Evolutionary conservation across 352 stramenopile species (phyloP).

Genomic region (Phytophthora aleatoria): DNA sequence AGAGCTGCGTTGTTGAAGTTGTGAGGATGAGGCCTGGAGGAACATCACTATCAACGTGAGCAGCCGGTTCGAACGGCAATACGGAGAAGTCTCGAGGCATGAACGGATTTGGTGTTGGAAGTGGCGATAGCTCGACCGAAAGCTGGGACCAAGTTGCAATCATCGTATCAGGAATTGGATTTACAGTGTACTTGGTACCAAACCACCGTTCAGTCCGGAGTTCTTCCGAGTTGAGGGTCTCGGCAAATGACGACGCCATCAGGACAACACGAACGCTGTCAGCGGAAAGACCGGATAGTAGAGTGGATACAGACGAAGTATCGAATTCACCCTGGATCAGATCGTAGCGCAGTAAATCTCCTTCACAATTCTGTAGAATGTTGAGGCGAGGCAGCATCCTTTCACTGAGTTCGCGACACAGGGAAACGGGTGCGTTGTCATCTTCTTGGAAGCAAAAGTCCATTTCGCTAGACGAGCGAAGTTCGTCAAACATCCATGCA

Average conservation of each 20-base stretch:
- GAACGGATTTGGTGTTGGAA: constrained; percentile 65
- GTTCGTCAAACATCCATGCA: constrained; percentile 64
- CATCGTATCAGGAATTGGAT: constrained; percentile 34
- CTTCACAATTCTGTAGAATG: constrained; percentile 29
- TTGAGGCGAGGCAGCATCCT: constrained; percentile 56
- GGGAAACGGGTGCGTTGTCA: constrained; percentile 24
- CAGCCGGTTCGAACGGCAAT: constrained; percentile 28
- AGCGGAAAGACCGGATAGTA: constrained; percentile 53
- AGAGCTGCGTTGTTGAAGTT: constrained; percentile 61
- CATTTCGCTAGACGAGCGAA: constrained; percentile 51
- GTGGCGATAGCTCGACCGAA: constrained; percentile 2
- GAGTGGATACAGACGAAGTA: constrained; percentile 9
- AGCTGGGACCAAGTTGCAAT: constrained; percentile 28
- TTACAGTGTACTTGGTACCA: constrained; percentile 52
- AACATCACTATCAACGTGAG: constrained; percentile 8
- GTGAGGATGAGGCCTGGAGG: constrained; percentile 42
- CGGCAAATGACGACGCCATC: constrained; percentile 52
- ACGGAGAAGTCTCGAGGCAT: constrained; percentile 68
- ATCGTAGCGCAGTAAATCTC: constrained; percentile 66
- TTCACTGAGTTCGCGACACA: constrained; percentile 58
- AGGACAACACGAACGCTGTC: constrained; percentile 66
- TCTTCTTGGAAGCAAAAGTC: constrained; percentile 75
- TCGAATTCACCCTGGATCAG: constrained; percentile 59
- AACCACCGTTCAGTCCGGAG: constrained; percentile 60
- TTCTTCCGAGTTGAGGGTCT: constrained; percentile 14